Conservation (phyloP, 2,329 filamentous ascomycete genomes). For the Hypomyces perniciosus region DNA sequence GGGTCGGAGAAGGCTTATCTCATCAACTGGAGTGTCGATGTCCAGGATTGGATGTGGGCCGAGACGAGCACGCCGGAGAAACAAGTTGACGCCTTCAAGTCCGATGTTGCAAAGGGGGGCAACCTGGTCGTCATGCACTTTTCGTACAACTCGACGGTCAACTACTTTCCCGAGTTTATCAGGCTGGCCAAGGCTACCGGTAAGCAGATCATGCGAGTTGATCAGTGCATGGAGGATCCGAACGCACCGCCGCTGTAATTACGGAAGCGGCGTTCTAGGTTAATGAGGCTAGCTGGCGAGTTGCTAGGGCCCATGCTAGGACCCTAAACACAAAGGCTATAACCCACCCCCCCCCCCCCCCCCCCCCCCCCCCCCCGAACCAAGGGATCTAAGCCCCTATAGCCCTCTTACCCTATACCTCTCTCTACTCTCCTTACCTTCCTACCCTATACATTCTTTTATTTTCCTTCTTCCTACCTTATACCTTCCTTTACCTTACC, state of each 20-base stretch:
- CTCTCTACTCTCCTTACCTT: too few species aligned
- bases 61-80: slow-evolving; percentile 56
- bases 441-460: too few species aligned
- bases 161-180: slow-evolving; percentile 60
- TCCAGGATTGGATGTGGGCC: slow-evolving; percentile 67
- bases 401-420: too few species aligned
- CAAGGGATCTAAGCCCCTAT: too few species aligned
- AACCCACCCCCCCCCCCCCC: too few species aligned
- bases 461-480: too few species aligned
- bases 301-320: too few species aligned
- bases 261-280: not conserved
- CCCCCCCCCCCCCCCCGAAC: too few species aligned
- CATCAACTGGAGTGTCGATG: slow-evolving; percentile 64
- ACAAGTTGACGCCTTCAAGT: slow-evolving; percentile 59
- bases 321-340: too few species aligned
- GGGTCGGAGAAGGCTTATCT: slow-evolving; percentile 48
- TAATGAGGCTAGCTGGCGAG: too few species aligned
- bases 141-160: slow-evolving; percentile 57
- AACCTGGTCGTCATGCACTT: slow-evolving; percentile 65
- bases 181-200: slow-evolving; percentile 56
- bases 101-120: slow-evolving; percentile 56
- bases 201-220: slow-evolving; percentile 60
- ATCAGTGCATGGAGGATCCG: slow-evolving; percentile 60
- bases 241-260: slow-evolving; percentile 40
- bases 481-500: too few species aligned